Base-by-base conservation (phyloP, 1,284 basidiomycete genomes). In the Ceratobasidium papillatum region DNA sequence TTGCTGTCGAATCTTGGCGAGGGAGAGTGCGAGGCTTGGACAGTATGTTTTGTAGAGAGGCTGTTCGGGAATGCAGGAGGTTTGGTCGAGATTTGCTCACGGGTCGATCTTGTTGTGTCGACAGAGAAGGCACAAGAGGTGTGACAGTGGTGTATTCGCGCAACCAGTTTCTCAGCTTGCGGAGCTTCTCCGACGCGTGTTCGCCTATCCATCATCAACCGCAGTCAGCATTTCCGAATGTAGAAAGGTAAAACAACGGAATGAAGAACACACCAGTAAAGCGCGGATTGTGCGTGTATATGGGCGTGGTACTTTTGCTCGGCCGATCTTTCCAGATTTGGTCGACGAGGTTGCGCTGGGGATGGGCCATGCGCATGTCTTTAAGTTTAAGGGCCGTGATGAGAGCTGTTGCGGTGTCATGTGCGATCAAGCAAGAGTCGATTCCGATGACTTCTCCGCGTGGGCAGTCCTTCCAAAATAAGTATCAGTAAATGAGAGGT, bases 371-470 rank as follows among this genome's bases (percentile, higher is more conserved):
- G 54, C 68, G 56, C 54, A 71, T 71, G 38, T 41, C 56, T 56
- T 61, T 71, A 56, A 83, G 41, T 52, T 82, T 81, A n/a, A 94
- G 83, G 76, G 86, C 85, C 56, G 84, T 80, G 77, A 88, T 90
- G 75, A 94, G 82, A 63, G 85, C 82, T 3, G 86, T 85, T 8
- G 91, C 91, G 2, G 54, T 78, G 80, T 93, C 88, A 79, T 93
- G 89, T 2, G 94, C 88, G 75, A 97, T 85, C 84, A 97, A 91
- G 34, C 94, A 91, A 9, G 95, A 94, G 82, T 98, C 96, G 73
- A 98, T 87, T 14, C 96, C 96, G 73, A 98, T 88, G 76, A 89
- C 86, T 32, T 86, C 82, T 74, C 85, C 83, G 61, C 86, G 87
- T 12, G 84, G 87, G 11, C 88, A 87, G 52, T 85, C 84, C 88